Evolutionary conservation across 768 basidiomycete species (phyloP).

Genomic region (Dioszegia hungarica): DNA sequence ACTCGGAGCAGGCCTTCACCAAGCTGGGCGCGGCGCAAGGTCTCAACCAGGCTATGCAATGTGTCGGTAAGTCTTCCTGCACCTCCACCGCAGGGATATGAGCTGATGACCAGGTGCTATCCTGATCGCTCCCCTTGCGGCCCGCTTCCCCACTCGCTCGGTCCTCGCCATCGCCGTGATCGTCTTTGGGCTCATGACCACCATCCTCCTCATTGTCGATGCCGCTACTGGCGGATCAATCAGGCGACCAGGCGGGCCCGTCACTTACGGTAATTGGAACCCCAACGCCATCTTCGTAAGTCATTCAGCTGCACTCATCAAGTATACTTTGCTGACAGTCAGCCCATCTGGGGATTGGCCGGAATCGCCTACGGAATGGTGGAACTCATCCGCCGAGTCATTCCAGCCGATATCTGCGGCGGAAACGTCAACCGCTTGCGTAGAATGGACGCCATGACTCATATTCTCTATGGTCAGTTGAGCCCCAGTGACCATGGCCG

Average conservation of each 20-base stretch:
- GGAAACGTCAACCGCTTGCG: constrained; percentile 1
- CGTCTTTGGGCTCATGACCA: constrained; percentile 2
- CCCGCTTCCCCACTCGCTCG: not conserved
- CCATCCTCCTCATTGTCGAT: not conserved
- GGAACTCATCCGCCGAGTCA: constrained; percentile 1
- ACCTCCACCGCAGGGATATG: too few species aligned
- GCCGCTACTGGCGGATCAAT: constrained; percentile 1
- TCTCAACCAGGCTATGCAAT: constrained; percentile 4
- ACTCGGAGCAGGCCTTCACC: not conserved
- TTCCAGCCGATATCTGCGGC: constrained; percentile 4
- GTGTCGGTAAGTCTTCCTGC: not conserved
- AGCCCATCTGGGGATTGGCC: constrained; percentile 1
- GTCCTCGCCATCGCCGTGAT: constrained; percentile 1
- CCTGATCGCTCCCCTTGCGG: not conserved
- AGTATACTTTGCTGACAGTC: too few species aligned
- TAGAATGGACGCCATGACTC: constrained; percentile 2
- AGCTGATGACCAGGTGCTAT: constrained; percentile 2
- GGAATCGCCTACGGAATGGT: constrained; percentile 7
- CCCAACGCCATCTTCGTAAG: constrained; percentile 4
- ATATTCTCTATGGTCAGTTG: constrained; percentile 4
- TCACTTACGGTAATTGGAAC: constrained; percentile 1
- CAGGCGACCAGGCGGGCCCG: not conserved
- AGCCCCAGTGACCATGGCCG: too few species aligned
- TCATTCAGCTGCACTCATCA: too few species aligned
- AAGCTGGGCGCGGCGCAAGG: constrained; percentile 1